Conservation (phyloP, 352 stramenopile species). For the Globisporangium spinosum region DNA sequence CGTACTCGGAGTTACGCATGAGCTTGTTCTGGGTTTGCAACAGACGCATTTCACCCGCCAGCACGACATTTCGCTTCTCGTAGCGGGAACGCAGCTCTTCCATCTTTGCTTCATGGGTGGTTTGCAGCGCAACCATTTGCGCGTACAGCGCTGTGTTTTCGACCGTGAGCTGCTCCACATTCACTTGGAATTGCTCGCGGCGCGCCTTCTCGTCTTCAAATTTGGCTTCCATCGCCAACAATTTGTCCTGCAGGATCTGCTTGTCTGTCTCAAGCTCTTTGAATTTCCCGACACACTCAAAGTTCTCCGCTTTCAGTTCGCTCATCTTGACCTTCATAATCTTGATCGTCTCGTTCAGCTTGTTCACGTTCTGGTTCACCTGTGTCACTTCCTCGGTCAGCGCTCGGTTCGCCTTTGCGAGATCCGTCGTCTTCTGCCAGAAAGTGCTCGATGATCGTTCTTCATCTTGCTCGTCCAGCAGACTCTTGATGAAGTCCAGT, state of each 20-base stretch:
- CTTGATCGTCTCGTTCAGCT: slow-evolving; percentile 64
- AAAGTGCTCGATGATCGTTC: slow-evolving; percentile 70
- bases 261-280: slow-evolving; percentile 77
- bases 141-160: slow-evolving; percentile 85
- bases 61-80: slow-evolving; percentile 67
- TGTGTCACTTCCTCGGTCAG: slow-evolving; percentile 70
- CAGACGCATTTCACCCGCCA: slow-evolving; percentile 72
- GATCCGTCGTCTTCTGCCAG: slow-evolving; percentile 85
- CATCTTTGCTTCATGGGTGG: slow-evolving; percentile 77
- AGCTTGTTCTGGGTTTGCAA: slow-evolving; percentile 74
- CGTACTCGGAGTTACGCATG: slow-evolving; percentile 48
- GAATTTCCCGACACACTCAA: slow-evolving; percentile 43
- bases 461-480: slow-evolving; percentile 74
- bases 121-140: slow-evolving; percentile 84
- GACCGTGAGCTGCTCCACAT: slow-evolving; percentile 78
- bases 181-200: slow-evolving; percentile 84
- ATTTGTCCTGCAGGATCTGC: slow-evolving; percentile 63
- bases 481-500: slow-evolving; percentile 64
- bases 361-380: slow-evolving; percentile 55
- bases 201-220: slow-evolving; percentile 79
- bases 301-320: slow-evolving; percentile 52
- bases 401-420: slow-evolving; percentile 74
- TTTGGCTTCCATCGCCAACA: slow-evolving; percentile 60
- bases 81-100: slow-evolving; percentile 67
- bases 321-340: slow-evolving; percentile 50